Base-by-base conservation (phyloP, 129 eudicot species). In the Flaveria bidentis region DNA sequence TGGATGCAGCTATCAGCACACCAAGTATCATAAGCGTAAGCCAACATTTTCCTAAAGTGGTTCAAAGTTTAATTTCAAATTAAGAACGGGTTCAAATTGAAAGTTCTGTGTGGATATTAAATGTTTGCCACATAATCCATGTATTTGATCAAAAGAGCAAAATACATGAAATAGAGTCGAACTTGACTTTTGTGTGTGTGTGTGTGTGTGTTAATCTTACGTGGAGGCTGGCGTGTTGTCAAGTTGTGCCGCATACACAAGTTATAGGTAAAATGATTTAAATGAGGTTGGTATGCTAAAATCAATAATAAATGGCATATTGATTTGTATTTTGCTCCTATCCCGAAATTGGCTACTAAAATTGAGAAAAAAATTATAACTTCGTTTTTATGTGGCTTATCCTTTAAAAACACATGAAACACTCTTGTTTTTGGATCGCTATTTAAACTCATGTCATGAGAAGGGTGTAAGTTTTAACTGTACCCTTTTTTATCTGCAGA, bases 21-120 rank as follows among this genome's bases (percentile, higher is more conserved):
- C 99, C 30, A 95, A 95, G 90, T 95, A 95, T 79, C 99, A 95
- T 78, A 95, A 95, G 82, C 99, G 97, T 95, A 88, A 95, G 97
- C 84, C 66, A 16, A 9, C 65, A 70, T 77, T 49, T 66, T 67
- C 44, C 14, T 77, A 46, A 18, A 23, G 17, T 18, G 36, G 44
- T 66, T 65, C 51, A 18, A 22, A 13, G 8, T 41, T 49, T 9
- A 45, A 69, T 9, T 58, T 67, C 18, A 14, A 9, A 50, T 9
- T 69, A 15, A 66, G 11, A 20, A 6, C 22, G 45, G 78, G 51
- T 52, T 55, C 65, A 45, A 14, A 44, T 9, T 76, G 64, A 41
- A 56, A 71, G 22, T 77, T 45, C 17, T 36, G 9, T 52, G 20
- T 51, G 53, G 44, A 9, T 20, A 7, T 57, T 2, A 42, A 49